Evolutionary conservation across 2,329 filamentous ascomycete genomes (phyloP).

Genomic region (Elsinoe arachidis): DNA sequence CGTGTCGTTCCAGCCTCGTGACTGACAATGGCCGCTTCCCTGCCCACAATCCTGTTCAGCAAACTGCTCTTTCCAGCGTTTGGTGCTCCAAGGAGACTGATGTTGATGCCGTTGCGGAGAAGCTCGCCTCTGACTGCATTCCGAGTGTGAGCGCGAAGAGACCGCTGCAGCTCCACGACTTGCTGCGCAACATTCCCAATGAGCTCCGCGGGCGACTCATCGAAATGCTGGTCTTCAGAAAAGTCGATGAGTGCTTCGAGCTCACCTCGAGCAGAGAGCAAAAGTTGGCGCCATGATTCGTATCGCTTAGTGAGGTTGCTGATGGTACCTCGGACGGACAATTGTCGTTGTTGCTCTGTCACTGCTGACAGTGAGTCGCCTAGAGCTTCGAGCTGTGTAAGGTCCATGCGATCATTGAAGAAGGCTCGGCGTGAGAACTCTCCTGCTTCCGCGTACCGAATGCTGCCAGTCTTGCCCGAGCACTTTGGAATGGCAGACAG

Average conservation of each 20-base stretch:
- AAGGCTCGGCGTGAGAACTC: conserved; percentile 94
- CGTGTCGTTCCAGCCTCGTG: conserved; percentile 86
- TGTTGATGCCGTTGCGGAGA: conserved; percentile 71
- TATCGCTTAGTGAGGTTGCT: conserved; percentile 61
- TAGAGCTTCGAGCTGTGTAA: conserved; percentile 68
- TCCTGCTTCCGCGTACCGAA: conserved; percentile 87
- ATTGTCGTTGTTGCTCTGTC: conserved; percentile 85
- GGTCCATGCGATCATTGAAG: conserved; percentile 71
- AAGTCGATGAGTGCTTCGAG: conserved; percentile 96
- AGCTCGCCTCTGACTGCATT: conserved; percentile 79
- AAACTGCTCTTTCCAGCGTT: conserved; percentile 94
- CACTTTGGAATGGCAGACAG: conserved; percentile 63
- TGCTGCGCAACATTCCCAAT: conserved; percentile 60
- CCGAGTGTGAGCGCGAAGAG: conserved; percentile 60
- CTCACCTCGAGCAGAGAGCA: conserved; percentile 78
- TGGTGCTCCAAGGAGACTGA: conserved; percentile 81
- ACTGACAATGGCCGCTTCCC: conserved; percentile 92
- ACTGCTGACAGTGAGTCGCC: conserved; percentile 54
- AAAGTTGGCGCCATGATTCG: conserved; percentile 67
- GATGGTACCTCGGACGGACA: conserved; percentile 71
- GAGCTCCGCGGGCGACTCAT: conserved; percentile 69
- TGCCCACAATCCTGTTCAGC: conserved; percentile 79
- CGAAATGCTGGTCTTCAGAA: conserved; percentile 93
- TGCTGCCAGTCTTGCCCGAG: conserved; percentile 23
- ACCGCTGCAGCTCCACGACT: conserved; percentile 50